These are phyloP conservation scores for Penicillium cataractarum DNA, from an alignment of 495 filamentous ascomycete species.

Conservation along the genomic window DNA sequence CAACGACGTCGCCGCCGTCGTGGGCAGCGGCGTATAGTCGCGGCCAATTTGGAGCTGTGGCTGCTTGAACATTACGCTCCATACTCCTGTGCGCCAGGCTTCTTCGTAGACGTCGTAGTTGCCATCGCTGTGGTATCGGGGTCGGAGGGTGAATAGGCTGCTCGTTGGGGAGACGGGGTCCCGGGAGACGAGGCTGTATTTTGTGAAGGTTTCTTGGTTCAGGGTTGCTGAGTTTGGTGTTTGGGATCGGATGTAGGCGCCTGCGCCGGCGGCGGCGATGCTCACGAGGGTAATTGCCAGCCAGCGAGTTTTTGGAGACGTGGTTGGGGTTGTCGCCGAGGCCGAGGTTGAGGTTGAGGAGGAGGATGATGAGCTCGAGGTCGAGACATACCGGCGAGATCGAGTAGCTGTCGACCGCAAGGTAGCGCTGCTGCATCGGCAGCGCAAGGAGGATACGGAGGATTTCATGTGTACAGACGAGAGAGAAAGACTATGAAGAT, in stretches of 20 bases:
- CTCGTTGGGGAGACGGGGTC: constrained; percentile 74
- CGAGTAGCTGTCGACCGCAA: constrained; percentile 13
- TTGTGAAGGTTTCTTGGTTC: constrained; percentile 63
- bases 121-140: constrained; percentile 40
- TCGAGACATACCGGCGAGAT: constrained; percentile 28
- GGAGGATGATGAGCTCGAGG: constrained; percentile 21
- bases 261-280: constrained; percentile 39
- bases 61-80: constrained; percentile 92
- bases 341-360: constrained; percentile 9
- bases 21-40: constrained; percentile 85
- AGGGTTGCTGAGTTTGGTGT: constrained; percentile 31
- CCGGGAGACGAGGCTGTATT: constrained; percentile 66
- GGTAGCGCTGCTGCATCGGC: constrained; percentile 21
- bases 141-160: constrained; percentile 72
- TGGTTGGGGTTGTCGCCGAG: background rate
- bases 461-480: constrained; percentile 33
- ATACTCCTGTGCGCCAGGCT: constrained; percentile 65
- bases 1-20: constrained; percentile 28
- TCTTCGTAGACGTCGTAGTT: constrained; percentile 51
- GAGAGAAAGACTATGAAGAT: background rate
- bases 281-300: constrained; percentile 40
- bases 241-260: constrained; percentile 42
- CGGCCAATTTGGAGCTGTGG: constrained; percentile 87
- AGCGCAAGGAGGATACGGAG: constrained; percentile 18
- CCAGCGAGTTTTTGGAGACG: constrained; percentile 40